Base-by-base conservation (phyloP, 1,139 yeast genomes). In the Schwanniomyces etchellsii region DNA sequence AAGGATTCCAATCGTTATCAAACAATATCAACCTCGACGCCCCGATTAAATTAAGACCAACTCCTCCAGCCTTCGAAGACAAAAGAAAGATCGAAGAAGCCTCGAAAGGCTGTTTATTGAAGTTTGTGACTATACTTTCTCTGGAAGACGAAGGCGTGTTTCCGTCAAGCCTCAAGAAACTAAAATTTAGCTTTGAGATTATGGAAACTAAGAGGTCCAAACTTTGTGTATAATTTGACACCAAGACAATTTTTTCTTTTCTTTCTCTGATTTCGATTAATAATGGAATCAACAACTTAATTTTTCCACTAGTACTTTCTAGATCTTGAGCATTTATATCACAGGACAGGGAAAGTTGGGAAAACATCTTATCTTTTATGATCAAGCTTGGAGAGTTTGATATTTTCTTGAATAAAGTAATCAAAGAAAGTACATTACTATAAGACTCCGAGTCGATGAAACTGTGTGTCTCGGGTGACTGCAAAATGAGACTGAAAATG, bases 1-100 rank as follows among this genome's bases (percentile, higher is more conserved):
- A 77, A 0, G 98, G 98, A 42, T 93, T 91, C 95, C 95, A 85
- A 48, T 88, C 96, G 38, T 89, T 83, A 47, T 88, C 97, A 47
- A 83, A 83, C 15, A 91, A 57, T 3, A 91, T 70, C 21, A 91
- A 59, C 18, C 97, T 63, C 0, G 95, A 86, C 0, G 95, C 98
- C 1, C 98, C 98, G 18, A 85, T 71, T 23, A 91, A 61, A 47
- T 91, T 93, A 25, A 91, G 64, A 0, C 99, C 99, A 38, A 83
- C 79, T 0, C 99, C 99, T 2, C 99, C 99, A 4, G 95, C 80
- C 49, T 88, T 86, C 0, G 96, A 82, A 2, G 96, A 86, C 14
- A 93, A 57, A 14, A 91, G 55, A 43, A 91, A 88, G 0, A 81
- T 81, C 44, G 83, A 77, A 5, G 65, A 60, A 1, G 60, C 43